Base-by-base conservation (phyloP, 192 early-diverging fungal genomes). In the Nowakowskiella sp. region DNA sequence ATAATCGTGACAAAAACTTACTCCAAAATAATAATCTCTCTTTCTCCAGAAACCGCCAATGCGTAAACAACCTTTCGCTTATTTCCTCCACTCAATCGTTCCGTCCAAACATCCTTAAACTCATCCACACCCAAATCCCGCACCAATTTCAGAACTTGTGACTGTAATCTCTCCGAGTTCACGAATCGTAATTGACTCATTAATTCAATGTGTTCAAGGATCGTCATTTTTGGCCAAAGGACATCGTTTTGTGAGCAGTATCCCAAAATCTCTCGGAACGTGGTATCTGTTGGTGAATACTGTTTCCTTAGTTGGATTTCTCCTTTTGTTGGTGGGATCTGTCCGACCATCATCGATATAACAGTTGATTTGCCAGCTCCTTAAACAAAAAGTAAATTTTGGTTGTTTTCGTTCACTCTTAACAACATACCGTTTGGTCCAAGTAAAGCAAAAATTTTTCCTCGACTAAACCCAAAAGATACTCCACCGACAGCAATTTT, bases 401-500 rank as follows among this genome's bases (percentile, higher is more conserved):
- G n/a, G n/a, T n/a, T n/a, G n/a, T n/a, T n/a, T 50, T 42, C 13
- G 51, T 27, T 31, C 47, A 64, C 6, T 24, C 55, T 6, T 22
- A 54, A 64, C 7, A 28, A 19, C 1, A 9, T 60, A 2, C 55
- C 67, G 39, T 70, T 70, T 16, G 67, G 67, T 5, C 67, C 67
- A 4, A 70, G 34, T 7, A 70, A 31, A 6, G 47, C 60, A 10
- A 70, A 24, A 28, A 65, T 31, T 23, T 65, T 47, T 1, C 67
- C 67, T 31, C 65, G 58, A n/a, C 67, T 61, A 4, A 69, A 64
- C 3, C 66, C 67, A 48, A 83, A 61, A 3, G 80, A 78, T 8
- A 83, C 72, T 44, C 80, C 71, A 51, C 74, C 67, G 9, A 83
- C 81, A 4, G 80, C 81, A n/a, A n/a, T n/a, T n/a, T n/a, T n/a